Base-by-base conservation (phyloP, 441 rosid genomes). In the Populus hybrid region DNA sequence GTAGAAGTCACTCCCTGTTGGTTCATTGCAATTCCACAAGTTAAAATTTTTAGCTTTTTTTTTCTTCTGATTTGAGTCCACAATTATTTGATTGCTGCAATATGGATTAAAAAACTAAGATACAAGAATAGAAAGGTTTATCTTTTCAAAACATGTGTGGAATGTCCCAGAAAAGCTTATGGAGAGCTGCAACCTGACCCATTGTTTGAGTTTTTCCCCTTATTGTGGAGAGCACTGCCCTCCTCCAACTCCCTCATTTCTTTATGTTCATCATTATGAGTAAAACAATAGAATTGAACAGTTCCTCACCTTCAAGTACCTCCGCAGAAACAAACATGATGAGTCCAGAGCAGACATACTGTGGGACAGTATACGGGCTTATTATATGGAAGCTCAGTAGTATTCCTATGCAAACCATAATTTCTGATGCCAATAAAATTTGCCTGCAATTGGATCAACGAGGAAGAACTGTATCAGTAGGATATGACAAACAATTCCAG, bases 321-420 rank as follows among this genome's bases (percentile, higher is more conserved):
- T 96, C 99, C 11, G 99, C 99, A 32, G 91, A 88, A 23, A 94
- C 98, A 67, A 96, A 96, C 97, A 90, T 85, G 78, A 96, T 84
- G 67, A 96, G 93, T 50, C 98, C 99, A 36, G 99, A 96, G 88
- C 81, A 76, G 68, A 94, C 99, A 70, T 94, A 96, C 76, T 96
- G 99, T 0, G 98, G 94, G 42, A 94, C 87, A 1, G 93, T 81
- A 83, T 97, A 97, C 1, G 89, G 90, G 69, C 84, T 81, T 65
- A 92, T 66, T n/a, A 90, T 3, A 69, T 93, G 87, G 89, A 97
- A 94, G 88, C 98, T 97, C 69, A 90, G 82, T 73, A 94, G 78
- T 72, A 94, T 87, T 84, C 98, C 99, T 1, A 94, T 1, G 76
- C 79, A 86, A 83, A 94, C 98, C 87, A 94, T 81, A 67, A 97